Evolutionary conservation across 1,284 basidiomycete species (phyloP).

Genomic region (Laetiporus sulphureus): DNA sequence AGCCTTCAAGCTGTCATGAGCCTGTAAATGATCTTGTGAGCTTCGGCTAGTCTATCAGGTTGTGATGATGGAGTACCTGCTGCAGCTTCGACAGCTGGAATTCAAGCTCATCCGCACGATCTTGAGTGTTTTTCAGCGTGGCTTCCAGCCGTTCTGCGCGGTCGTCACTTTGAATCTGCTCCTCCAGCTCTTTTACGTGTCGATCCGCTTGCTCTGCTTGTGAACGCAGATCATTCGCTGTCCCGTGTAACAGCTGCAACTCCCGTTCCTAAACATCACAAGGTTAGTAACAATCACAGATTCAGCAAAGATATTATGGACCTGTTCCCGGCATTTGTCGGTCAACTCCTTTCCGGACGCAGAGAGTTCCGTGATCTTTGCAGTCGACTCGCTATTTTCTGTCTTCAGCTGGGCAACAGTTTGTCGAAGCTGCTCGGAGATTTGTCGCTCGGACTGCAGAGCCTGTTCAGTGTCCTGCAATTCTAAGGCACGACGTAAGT

Average conservation of each 20-base stretch:
- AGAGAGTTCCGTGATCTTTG: constrained; percentile 36
- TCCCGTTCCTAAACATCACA: constrained; percentile 52
- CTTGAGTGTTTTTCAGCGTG: constrained; percentile 68
- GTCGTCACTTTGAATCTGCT: constrained; percentile 76
- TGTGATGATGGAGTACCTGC: constrained; percentile 41
- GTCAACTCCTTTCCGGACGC: constrained; percentile 46
- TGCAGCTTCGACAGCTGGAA: constrained; percentile 72
- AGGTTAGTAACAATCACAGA: constrained; percentile 1
- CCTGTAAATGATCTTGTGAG: constrained; percentile 32
- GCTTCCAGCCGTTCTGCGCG: constrained; percentile 65
- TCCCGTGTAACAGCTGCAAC: constrained; percentile 50
- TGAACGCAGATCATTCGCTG: constrained; percentile 45
- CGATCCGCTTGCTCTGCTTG: constrained; percentile 48
- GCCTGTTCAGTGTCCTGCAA: constrained; percentile 37
- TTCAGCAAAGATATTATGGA: constrained; percentile 25
- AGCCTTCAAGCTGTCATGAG: constrained; percentile 45
- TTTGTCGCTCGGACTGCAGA: constrained; percentile 38
- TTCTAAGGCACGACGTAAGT: constrained; percentile 27
- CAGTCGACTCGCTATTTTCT: constrained; percentile 24
- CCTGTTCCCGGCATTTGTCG: constrained; percentile 60
- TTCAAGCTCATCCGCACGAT: constrained; percentile 74
- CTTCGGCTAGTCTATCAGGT: constrained; percentile 4
- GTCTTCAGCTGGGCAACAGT: constrained; percentile 36
- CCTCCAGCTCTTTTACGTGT: constrained; percentile 63
- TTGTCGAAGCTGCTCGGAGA: constrained; percentile 32